Conservation (phyloP, 805 yeast species). For the Starmerella vaccinii region DNA sequence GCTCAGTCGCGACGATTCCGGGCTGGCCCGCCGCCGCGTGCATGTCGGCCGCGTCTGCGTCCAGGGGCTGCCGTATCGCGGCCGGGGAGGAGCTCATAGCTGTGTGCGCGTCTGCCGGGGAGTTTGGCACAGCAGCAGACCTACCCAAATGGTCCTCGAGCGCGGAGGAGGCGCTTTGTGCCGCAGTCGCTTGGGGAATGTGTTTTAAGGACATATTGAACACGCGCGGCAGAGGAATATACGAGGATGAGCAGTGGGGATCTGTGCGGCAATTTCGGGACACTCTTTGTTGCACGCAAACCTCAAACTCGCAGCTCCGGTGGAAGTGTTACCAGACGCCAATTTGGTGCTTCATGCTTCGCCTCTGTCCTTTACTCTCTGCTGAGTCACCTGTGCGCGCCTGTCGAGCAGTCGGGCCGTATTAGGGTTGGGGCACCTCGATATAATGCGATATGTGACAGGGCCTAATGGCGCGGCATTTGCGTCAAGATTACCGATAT, state of each 20-base stretch:
- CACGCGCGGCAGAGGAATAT: not conserved
- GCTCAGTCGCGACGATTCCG: constrained; percentile 35
- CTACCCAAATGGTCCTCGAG: not conserved
- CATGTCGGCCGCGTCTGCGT: constrained; percentile 2
- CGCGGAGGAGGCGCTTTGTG: not conserved
- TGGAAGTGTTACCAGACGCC: not conserved
- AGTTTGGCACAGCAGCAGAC: not conserved
- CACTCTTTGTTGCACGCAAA: not conserved
- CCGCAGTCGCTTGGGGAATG: not conserved
- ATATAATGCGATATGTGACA: not conserved
- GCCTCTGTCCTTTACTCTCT: not conserved
- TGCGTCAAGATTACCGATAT: not conserved
- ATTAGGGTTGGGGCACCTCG: not conserved
- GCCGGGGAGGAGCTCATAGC: not conserved
- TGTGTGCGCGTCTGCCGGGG: not conserved
- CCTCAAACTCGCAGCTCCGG: not conserved
- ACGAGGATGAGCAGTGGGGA: not conserved
- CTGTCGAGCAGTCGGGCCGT: not conserved
- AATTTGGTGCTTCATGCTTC: not conserved
- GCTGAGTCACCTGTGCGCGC: constrained; percentile 6
- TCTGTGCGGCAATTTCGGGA: not conserved
- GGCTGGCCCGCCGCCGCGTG: constrained; percentile 17
- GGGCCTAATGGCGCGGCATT: not conserved
- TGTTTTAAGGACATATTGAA: not conserved
- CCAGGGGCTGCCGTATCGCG: not conserved